Percentiles rank a stretch among this genome's conserved stretches.
Evolutionary conservation across 805 yeast species (phyloP).

Genomic region (Diddensiella transvaalensis): DNA sequence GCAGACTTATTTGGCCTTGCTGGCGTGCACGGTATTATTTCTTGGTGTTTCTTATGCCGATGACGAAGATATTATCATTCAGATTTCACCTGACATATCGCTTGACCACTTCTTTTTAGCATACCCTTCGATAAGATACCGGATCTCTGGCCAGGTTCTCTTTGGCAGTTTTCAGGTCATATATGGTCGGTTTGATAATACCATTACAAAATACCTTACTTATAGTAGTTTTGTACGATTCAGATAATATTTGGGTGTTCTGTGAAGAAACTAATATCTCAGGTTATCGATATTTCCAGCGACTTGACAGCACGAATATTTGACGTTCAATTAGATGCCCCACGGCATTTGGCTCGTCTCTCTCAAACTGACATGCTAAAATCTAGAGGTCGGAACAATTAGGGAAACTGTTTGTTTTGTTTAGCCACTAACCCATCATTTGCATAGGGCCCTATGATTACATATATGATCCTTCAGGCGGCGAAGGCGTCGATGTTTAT

Average conservation of each 20-base stretch:
- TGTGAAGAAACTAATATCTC: no score
- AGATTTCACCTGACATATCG: slow-evolving; percentile 21
- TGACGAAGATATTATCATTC: slow-evolving; percentile 19
- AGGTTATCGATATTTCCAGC: slow-evolving; percentile 62
- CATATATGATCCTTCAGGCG: slow-evolving; percentile 43
- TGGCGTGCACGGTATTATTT: no score
- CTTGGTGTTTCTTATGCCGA: not conserved
- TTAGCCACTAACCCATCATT: slow-evolving; percentile 6
- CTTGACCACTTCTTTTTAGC: slow-evolving; percentile 19
- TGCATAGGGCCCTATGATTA: slow-evolving; percentile 39
- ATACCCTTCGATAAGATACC: slow-evolving; percentile 20
- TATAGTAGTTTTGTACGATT: slow-evolving; percentile 20
- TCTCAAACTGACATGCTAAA: slow-evolving; percentile 25
- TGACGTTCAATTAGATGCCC: slow-evolving; percentile 48
- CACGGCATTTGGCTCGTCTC: slow-evolving; percentile 42
- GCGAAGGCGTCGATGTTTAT: slow-evolving; percentile 59
- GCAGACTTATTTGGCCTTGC: no score
- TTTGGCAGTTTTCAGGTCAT: slow-evolving; percentile 24
- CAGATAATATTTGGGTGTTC: no score
- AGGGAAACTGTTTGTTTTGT: not conserved
- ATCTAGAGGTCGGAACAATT: slow-evolving; percentile 9
- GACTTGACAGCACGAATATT: slow-evolving; percentile 62
- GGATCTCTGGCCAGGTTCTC: slow-evolving; percentile 14
- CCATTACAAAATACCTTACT: slow-evolving; percentile 15
- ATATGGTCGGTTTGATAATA: slow-evolving; percentile 22